These are phyloP conservation scores for Sindora glabra DNA, from an alignment of 306 rosid genomes.

Conservation along the genomic window DNA sequence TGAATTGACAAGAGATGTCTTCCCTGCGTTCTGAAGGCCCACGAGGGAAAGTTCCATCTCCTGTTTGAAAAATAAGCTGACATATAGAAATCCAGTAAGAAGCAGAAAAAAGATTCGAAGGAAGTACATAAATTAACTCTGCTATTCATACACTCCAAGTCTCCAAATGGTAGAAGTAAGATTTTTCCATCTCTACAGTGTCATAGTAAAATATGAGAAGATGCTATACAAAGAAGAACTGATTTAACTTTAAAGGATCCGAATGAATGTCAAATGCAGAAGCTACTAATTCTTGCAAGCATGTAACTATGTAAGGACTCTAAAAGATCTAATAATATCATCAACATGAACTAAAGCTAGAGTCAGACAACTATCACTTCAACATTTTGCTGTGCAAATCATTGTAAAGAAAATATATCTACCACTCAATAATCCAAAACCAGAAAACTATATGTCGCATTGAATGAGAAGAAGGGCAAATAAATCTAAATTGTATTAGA, in stretches of 20 bases:
- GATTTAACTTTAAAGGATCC: neutral
- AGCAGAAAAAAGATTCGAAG: neutral
- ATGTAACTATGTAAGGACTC: neutral
- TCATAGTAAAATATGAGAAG: neutral
- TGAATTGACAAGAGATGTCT: constrained; percentile 79
- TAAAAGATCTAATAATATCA: neutral
- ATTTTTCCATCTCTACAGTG: neutral
- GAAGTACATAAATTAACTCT: neutral
- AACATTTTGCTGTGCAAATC: neutral
- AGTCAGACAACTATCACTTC: neutral
- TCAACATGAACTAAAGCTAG: neutral
- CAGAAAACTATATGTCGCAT: neutral
- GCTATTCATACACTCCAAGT: neutral
- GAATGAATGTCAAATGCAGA: neutral
- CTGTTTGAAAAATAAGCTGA: constrained; percentile 83
- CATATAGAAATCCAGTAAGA: constrained; percentile 3
- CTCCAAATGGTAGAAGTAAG: neutral
- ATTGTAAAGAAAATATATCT: neutral
- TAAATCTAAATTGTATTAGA: neutral
- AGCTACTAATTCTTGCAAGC: neutral
- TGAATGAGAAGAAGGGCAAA: neutral
- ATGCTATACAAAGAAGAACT: neutral
- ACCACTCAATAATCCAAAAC: neutral
- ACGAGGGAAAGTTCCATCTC: constrained; percentile 96
- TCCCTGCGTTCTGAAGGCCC: constrained; percentile 97